Evolutionary conservation across 441 rosid genomes (phyloP).

Genomic region (Aleurites moluccanus): DNA sequence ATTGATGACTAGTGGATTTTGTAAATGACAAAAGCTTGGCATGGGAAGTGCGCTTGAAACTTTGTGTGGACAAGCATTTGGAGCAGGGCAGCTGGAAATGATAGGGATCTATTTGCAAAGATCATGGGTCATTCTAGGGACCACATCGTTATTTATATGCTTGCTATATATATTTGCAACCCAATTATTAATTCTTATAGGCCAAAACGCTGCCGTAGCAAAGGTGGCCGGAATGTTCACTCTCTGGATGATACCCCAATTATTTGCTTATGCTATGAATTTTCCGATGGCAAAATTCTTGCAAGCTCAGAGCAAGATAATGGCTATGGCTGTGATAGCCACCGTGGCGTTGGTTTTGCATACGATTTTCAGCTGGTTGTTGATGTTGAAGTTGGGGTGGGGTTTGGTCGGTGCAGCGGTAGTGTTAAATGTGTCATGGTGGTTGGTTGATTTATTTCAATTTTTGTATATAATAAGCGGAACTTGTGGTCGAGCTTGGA

Average conservation of each 20-base stretch:
- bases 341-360: slow-evolving; percentile 52
- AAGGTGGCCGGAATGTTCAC: slow-evolving; percentile 62
- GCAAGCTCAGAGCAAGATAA: slow-evolving; percentile 82
- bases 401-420: slow-evolving; percentile 76
- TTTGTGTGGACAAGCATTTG: slow-evolving; percentile 78
- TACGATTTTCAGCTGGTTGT: slow-evolving; percentile 45
- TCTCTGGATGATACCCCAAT: slow-evolving; percentile 69
- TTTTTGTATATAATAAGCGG: slow-evolving; percentile 43
- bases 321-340: slow-evolving; percentile 66
- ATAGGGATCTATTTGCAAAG: slow-evolving; percentile 87
- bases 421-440: slow-evolving; percentile 56
- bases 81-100: slow-evolving; percentile 64
- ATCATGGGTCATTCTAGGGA: slow-evolving; percentile 69
- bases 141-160: slow-evolving; percentile 44
- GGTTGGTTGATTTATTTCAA: slow-evolving; percentile 42
- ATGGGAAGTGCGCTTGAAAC: slow-evolving; percentile 86
- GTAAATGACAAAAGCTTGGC: slow-evolving; percentile 47
- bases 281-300: slow-evolving; percentile 78
- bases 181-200: slow-evolving; percentile 56
- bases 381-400: slow-evolving; percentile 61
- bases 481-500: slow-evolving; percentile 61
- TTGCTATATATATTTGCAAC: slow-evolving; percentile 67
- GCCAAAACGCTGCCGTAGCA: slow-evolving; percentile 60
- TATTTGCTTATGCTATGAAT: slow-evolving; percentile 78
- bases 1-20: too few species aligned